A percentile compares a stretch with the other conserved stretches of the same genome.
Evolutionary conservation across 768 basidiomycete genomes (phyloP).

Genomic region (Russula virescens): DNA sequence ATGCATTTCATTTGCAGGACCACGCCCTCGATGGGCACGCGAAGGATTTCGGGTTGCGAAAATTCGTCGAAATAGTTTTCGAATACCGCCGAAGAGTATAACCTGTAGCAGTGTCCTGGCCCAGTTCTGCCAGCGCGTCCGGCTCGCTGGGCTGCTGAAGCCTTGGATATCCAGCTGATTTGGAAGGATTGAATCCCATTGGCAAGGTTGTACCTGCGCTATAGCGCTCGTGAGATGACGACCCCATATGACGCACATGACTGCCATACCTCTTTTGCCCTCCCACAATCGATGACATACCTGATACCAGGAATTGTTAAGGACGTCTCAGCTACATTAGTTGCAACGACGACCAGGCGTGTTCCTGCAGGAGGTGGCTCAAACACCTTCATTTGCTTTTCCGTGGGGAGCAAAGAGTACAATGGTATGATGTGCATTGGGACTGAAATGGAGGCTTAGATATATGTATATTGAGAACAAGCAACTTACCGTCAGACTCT

Average conservation of each 20-base stretch:
- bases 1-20: conserved; percentile 99
- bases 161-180: conserved; percentile 64
- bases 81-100: conserved; percentile 92
- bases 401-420: conserved; percentile 87
- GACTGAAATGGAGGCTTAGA: conserved; percentile 37
- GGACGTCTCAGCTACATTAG: conserved; percentile 96
- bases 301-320: conserved; percentile 95
- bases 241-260: neutral
- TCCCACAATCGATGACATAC: conserved; percentile 95
- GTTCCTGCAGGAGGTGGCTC: conserved; percentile 69
- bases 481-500: conserved; percentile 55
- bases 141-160: conserved; percentile 56
- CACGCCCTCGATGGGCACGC: conserved; percentile 94
- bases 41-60: conserved; percentile 84
- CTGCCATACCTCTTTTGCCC: conserved; percentile 78
- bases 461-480: conserved; percentile 5
- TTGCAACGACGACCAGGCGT: conserved; percentile 90
- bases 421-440: conserved; percentile 94
- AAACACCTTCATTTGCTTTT: conserved; percentile 95
- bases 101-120: conserved; percentile 95
- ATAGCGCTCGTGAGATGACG: conserved; percentile 13
- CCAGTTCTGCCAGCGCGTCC: conserved; percentile 97
- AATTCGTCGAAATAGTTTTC: conserved; percentile 90
- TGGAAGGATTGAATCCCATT: conserved; percentile 90
- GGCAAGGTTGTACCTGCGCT: conserved; percentile 78